Conservation (phyloP, 73 alveolate genomes). For the Uronychia binucleata region DNA sequence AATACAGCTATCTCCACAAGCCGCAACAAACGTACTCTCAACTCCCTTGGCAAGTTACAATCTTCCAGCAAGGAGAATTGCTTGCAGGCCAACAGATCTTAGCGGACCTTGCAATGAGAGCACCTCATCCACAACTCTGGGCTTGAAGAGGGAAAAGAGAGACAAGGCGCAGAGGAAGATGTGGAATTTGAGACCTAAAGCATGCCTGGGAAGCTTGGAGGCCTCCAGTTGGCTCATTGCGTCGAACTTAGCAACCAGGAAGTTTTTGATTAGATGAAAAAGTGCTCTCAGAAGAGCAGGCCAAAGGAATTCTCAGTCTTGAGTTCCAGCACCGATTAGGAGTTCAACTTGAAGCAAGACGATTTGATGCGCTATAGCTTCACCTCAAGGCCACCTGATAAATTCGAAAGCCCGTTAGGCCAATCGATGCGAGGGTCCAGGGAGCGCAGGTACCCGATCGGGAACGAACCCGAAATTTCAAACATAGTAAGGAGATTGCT, state of each 20-base stretch:
- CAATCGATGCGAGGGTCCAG: no score
- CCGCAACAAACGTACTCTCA: not conserved
- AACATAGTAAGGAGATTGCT: not conserved
- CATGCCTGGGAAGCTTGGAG: not conserved
- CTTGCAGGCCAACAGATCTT: no score
- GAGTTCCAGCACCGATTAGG: not conserved
- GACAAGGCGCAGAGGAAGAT: no score
- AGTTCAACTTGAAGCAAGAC: not conserved
- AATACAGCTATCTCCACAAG: not conserved
- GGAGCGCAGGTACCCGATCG: no score
- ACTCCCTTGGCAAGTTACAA: no score
- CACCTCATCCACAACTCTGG: no score
- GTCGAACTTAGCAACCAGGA: not conserved
- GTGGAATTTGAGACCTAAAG: not conserved
- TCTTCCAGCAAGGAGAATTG: no score
- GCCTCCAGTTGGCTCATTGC: not conserved
- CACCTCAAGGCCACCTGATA: not conserved
- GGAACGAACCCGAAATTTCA: not conserved
- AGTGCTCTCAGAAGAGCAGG: not conserved
- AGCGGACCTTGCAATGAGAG: no score
- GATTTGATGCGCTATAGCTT: not conserved
- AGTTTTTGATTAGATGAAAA: not conserved
- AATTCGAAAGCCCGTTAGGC: not conserved
- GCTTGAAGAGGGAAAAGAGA: no score
- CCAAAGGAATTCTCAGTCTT: not conserved